Percentiles rank a stretch among this genome's conserved stretches.
Conservation (phyloP, 495 filamentous ascomycete genomes). For the Penicillium pulvis region DNA sequence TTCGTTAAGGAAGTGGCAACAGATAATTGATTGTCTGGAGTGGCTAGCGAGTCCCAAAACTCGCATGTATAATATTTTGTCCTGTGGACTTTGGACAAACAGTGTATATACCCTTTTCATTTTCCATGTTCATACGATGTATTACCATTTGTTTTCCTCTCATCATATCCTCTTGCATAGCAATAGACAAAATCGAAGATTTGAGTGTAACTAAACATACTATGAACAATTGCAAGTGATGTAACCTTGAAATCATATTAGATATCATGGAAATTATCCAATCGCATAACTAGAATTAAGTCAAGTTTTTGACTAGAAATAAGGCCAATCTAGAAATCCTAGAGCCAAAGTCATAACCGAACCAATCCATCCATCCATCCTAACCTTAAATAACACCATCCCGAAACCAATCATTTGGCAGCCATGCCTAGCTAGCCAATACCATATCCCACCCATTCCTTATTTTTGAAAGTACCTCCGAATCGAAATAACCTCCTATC, state of each 20-base stretch:
- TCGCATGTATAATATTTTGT: constrained; percentile 1
- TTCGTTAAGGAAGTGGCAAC: neutral
- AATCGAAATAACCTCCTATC: neutral
- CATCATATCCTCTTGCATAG: neutral
- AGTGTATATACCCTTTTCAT: constrained; percentile 5
- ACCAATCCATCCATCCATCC: neutral
- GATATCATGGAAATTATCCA: no score
- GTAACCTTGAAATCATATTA: no score
- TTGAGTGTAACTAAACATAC: no score
- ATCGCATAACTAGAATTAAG: neutral
- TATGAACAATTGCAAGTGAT: no score
- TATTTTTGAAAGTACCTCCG: neutral
- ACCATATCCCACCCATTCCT: neutral
- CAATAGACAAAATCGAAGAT: no score
- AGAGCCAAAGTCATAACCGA: neutral
- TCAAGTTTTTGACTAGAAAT: neutral
- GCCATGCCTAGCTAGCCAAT: neutral
- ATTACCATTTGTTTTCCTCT: neutral
- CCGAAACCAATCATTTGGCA: neutral
- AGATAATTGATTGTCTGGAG: neutral
- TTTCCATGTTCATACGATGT: constrained; percentile 1
- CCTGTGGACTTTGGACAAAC: neutral
- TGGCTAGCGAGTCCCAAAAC: neutral
- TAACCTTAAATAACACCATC: neutral
- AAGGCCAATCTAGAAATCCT: neutral